Evolutionary conservation across 2,329 filamentous ascomycete genomes (phyloP), one percentile per base, ranked within the genome.

Genomic region (Colletotrichum liaoningense): DNA sequence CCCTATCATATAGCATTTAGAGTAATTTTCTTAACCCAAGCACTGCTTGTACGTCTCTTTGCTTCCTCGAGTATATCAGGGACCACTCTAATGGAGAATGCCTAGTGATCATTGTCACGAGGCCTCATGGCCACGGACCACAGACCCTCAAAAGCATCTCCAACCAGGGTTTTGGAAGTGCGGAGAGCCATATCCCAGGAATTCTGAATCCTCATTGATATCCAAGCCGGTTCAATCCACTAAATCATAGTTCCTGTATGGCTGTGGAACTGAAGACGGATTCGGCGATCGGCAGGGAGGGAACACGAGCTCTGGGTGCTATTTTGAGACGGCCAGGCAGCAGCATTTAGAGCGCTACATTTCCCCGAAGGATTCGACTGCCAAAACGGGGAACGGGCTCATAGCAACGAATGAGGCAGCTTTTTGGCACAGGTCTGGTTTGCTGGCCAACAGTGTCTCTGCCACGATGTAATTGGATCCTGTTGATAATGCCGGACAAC

Each of bases 301-400:
- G 63, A 71, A 71, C 46, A 71, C 68, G 63, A 71, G 63, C 30
- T 62, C 46, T 19, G n/a, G 56, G 26, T 59, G 62, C 63, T 71
- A 71, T 71, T 71, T 67, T 22, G 56, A 60, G 68, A 46, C 57
- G 57, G 11, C 35, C 49, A 72, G 69, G 64, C 69, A 72, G 64
- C 69, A 72, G 64, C 57, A 68, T 72, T 72, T 68, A 63, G 35
- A 54, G 52, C 58, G 33, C 57, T 56, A 63, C 63, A 8, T 68
- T 30, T 12, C 19, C 35, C 49, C 58, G 35, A 72, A 72, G 69
- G 69, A 71, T 67, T 62, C 19, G 22, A 33, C 22, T 57, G 4
- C 57, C 64, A 56, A 6, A 58, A 68, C 33, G 11, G 57, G 69
- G 11, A 68, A 58, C 26, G 22, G 35, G 26, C 26, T 28, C 56